These are phyloP conservation scores for Pterothamnion heteromorphum DNA, from an alignment of 31 red algal genomes.

Conservation along the genomic window DNA sequence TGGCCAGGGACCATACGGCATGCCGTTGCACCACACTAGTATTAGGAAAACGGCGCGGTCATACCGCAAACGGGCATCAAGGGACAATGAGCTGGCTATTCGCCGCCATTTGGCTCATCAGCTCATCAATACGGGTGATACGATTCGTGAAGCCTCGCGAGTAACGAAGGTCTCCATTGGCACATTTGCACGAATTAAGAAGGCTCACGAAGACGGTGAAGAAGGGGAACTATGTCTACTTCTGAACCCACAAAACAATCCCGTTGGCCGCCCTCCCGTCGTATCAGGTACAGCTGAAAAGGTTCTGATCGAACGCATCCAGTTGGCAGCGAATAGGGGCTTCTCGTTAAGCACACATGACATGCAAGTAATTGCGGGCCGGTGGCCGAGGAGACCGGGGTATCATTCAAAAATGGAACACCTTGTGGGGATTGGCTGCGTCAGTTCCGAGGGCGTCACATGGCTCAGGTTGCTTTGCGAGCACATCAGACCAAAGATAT, in stretches of 20 bases:
- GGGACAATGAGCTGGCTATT: neutral
- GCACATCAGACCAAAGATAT: neutral
- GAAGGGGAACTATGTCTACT: neutral
- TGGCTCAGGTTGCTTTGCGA: neutral
- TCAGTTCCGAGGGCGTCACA: neutral
- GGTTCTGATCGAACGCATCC: neutral
- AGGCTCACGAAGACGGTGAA: neutral
- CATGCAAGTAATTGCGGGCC: neutral
- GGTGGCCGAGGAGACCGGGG: neutral
- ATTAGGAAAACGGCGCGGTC: too few species aligned
- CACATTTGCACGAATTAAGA: neutral
- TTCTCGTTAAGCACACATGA: neutral
- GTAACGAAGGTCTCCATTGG: neutral
- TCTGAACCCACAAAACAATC: neutral
- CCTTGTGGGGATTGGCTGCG: neutral
- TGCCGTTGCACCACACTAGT: too few species aligned
- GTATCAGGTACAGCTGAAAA: slow-evolving; percentile 1
- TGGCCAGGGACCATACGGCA: too few species aligned
- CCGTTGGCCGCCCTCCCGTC: neutral
- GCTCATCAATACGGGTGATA: neutral
- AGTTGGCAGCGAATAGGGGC: neutral
- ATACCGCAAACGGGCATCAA: neutral
- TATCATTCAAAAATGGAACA: neutral
- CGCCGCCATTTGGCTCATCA: neutral
- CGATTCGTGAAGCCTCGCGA: neutral